Evolutionary conservation across 202 grass and related monocot genomes (phyloP), one percentile per base, ranked within the genome.

Genomic region (Eragrostis tef): DNA sequence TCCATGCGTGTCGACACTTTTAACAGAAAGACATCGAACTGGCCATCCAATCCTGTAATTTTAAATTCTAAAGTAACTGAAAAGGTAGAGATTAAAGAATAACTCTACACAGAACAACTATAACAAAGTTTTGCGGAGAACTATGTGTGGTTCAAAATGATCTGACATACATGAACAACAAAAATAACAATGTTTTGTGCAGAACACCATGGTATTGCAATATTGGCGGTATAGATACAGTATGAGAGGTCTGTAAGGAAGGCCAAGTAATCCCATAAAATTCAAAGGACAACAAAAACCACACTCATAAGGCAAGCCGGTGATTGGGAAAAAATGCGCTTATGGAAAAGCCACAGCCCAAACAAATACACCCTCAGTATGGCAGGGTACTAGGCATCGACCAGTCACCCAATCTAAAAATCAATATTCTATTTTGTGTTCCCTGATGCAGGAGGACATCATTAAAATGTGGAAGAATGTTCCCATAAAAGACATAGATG

Each of bases 11-110:
- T 89, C 87, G 74, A 10, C 0, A 34, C 66, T 82, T 73, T 8
- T 80, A 74, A 81, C 9, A 65, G 26, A 51, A 73, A 79, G 78
- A 9, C 50, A 43, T 78, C 57, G 41, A 71, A 86, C 43, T 77
- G 79, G 75, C 12, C 29, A 71, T 12, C 87, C 87, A 74, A 89
- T 73, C 83, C 87, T 89, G 79, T 6, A 76, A 41, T 64, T n/a
- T 16, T 17, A 67, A 67, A 34, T 64, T 73, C 53, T 56, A 54
- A 76, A 60, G 45, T 26, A 74, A 78, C 31, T 61, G 52, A 39
- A 17, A 19, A 16, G 2, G 31, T 57, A 22, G 17, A 9, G n/a
- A 22, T 22, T 31, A 71, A 63, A 63, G n/a, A 67, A 11, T 41
- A 79, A 44, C 14, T 71, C 11, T 74, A 67, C 21, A 42, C 11